Base-by-base conservation (phyloP, 1,139 yeast genomes). In the Blastobotrys malaysiensis region DNA sequence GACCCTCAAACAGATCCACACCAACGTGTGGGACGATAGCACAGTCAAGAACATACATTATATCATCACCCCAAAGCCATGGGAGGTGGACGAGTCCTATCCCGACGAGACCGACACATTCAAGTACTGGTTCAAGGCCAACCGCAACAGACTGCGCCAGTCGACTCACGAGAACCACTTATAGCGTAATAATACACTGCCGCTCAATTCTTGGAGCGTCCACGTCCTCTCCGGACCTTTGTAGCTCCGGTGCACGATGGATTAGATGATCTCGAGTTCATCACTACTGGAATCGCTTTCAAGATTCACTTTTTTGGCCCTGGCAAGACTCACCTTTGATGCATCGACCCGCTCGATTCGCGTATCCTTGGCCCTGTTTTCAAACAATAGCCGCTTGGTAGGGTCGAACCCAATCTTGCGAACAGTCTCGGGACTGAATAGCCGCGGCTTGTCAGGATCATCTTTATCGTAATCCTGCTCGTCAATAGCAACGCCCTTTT, bases 31-130 rank as follows among this genome's bases (percentile, higher is more conserved):
- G 79, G 69, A 75, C 50, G 71, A 70, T 43, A 63, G 67, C 5
- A 73, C 73, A 56, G 81, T 80, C 54, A 79, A 79, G 62, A 79
- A 77, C 56, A 69, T 81, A 45, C 85, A 81, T 63, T 81, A 77
- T 61, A 81, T 81, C 39, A 59, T 80, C 49, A 73, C 75, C 9
- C 83, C 84, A 3, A 81, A 81, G 67, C 84, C 85, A 1, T 81
- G 84, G 84, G 76, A 79, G 46, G 75, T 73, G 43, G 55, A 64
- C 9, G 62, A 66, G n/a, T 46, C 22, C 18, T 55, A 67, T 18
- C 50, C 55, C n/a, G 74, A 71, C 50, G 67, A 62, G 5, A 69
- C 74, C 0, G 63, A 61, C n/a, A 71, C 74, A 2, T 71, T 71
- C 55, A 51, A 52, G 27, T 54, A 60, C 46, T 71, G 74, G 74